These are phyloP conservation scores for Lithocarpus polystachyus DNA, from an alignment of 306 rosid species.

Conservation along the genomic window DNA sequence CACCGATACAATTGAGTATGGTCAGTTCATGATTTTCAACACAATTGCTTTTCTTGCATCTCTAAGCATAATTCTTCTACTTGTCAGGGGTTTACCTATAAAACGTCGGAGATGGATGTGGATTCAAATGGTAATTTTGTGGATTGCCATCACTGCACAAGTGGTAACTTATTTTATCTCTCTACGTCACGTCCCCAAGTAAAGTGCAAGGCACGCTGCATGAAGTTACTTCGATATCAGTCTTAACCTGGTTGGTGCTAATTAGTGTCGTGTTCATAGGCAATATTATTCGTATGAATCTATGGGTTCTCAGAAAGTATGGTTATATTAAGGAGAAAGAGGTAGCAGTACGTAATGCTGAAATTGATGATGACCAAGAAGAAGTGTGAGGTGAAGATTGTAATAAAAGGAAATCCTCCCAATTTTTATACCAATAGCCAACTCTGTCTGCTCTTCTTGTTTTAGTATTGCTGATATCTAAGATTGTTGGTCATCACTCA, in stretches of 20 bases:
- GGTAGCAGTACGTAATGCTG: background rate
- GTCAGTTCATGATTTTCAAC: slow-evolving; percentile 22
- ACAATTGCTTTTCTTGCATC: slow-evolving; percentile 28
- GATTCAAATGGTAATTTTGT: slow-evolving; percentile 33
- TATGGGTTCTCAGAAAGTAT: slow-evolving; percentile 21
- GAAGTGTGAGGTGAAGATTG: slow-evolving; percentile 8
- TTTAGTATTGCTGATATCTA: background rate
- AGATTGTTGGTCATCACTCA: background rate
- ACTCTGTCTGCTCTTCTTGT: background rate
- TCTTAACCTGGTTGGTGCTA: slow-evolving; percentile 21
- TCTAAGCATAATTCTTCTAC: slow-evolving; percentile 26
- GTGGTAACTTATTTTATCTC: slow-evolving; percentile 18
- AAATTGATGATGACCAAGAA: slow-evolving; percentile 13
- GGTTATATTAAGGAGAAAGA: slow-evolving; percentile 21
- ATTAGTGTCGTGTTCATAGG: slow-evolving; percentile 23
- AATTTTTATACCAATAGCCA: background rate
- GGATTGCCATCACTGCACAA: slow-evolving; percentile 29
- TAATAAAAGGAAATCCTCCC: background rate
- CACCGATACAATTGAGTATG: background rate
- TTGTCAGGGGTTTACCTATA: slow-evolving; percentile 30
- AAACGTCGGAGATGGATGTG: slow-evolving; percentile 24
- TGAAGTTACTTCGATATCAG: slow-evolving; percentile 17
- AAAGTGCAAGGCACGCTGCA: background rate
- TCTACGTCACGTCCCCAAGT: slow-evolving; percentile 10
- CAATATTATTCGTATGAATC: background rate